Percentiles rank a stretch among this genome's conserved stretches.
Evolutionary conservation across 2,329 filamentous ascomycete species (phyloP).

Genomic region (Teratosphaeria viscida): DNA sequence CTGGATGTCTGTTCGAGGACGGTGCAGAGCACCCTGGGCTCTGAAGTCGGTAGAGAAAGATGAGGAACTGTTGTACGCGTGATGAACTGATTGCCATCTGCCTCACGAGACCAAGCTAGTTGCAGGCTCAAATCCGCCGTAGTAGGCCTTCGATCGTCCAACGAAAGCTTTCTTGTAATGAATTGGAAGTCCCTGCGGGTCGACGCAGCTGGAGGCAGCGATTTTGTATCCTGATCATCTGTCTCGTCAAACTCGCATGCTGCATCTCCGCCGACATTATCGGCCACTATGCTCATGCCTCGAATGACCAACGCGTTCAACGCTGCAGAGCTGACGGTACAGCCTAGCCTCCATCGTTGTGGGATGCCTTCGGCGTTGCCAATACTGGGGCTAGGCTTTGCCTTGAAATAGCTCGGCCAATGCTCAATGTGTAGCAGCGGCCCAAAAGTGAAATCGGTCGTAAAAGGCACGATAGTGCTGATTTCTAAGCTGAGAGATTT

Average conservation of each 20-base stretch:
- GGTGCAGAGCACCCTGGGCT: slow-evolving; percentile 68
- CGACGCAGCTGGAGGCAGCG: slow-evolving; percentile 8
- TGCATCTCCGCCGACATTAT: slow-evolving; percentile 52
- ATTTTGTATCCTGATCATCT: slow-evolving; percentile 3
- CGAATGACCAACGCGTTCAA: slow-evolving; percentile 51
- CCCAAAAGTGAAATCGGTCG: slow-evolving; percentile 79
- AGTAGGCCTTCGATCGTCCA: slow-evolving; percentile 73
- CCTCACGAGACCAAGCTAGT: slow-evolving; percentile 63
- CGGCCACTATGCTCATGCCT: slow-evolving; percentile 53
- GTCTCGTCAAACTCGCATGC: slow-evolving; percentile 36
- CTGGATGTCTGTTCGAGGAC: slow-evolving; percentile 15
- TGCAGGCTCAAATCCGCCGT: slow-evolving; percentile 64
- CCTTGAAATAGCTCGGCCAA: slow-evolving; percentile 76
- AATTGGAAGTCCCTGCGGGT: slow-evolving; percentile 32
- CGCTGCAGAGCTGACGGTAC: slow-evolving; percentile 65
- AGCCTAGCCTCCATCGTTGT: slow-evolving; percentile 72
- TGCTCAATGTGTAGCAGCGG: slow-evolving; percentile 65
- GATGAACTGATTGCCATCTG: slow-evolving; percentile 30
- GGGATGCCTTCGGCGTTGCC: slow-evolving; percentile 48
- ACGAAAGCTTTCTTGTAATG: slow-evolving; percentile 60
- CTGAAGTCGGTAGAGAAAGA: slow-evolving; percentile 68
- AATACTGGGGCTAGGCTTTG: slow-evolving; percentile 25
- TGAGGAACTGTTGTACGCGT: slow-evolving; percentile 68
- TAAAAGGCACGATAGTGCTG: slow-evolving; percentile 71
- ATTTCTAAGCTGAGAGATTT: slow-evolving; percentile 62